A percentile compares a stretch with the other conserved stretches of the same genome.
phyloP scores from a whole-genome alignment of 441 rosid genomes.

The Adansonia rubrostipa region DNA sequence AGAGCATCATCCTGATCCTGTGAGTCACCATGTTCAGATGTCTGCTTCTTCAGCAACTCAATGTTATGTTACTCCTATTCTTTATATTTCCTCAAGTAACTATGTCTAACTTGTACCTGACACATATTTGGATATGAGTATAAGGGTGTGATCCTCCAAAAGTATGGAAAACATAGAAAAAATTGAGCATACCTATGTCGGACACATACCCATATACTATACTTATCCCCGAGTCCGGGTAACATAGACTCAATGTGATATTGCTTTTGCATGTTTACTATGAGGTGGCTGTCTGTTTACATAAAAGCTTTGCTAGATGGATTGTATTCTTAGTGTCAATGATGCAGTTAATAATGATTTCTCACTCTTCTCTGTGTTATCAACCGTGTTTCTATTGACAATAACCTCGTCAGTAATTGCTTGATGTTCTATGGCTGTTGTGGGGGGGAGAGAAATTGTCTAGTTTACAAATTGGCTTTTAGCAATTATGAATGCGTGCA shows the following conservation, averaged over 20 bases:
- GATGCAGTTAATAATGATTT: not conserved
- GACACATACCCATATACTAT: too few species aligned
- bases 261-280: not conserved
- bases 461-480: not conserved
- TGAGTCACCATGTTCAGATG: constrained; percentile 37
- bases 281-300: not conserved
- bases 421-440: not conserved
- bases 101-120: too few species aligned
- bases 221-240: too few species aligned
- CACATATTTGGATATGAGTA: too few species aligned
- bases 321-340: not conserved
- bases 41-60: not conserved
- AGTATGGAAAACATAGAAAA: too few species aligned
- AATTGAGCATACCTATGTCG: too few species aligned
- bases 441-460: not conserved
- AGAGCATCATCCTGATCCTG: constrained; percentile 66
- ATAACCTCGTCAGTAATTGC: not conserved
- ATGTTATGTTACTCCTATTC: not conserved
- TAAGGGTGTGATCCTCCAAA: too few species aligned
- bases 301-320: constrained; percentile 9
- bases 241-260: too few species aligned
- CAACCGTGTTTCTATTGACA: not conserved
- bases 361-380: not conserved
- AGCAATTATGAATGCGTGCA: not conserved
- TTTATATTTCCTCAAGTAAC: too few species aligned